Percentiles rank a stretch among this genome's conserved stretches.
These are phyloP conservation scores for Botrytis fabae DNA, from an alignment of 2,329 filamentous ascomycete species.

Conservation along the genomic window DNA sequence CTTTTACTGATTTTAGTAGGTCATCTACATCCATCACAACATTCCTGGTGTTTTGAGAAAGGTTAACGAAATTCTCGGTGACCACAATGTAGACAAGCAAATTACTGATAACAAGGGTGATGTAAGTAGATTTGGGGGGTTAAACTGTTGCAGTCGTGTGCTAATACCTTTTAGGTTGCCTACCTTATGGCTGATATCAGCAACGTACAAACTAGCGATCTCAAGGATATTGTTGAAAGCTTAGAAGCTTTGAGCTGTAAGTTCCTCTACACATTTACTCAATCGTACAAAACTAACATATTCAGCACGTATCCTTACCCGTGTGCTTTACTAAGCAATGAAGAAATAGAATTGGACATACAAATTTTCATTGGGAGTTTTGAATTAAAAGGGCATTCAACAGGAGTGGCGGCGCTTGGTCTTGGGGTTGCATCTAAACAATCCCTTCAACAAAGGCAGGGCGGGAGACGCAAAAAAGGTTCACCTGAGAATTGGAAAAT, in stretches of 20 bases:
- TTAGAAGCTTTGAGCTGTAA: constrained; percentile 79
- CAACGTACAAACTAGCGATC: constrained; percentile 74
- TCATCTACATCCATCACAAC: constrained; percentile 97
- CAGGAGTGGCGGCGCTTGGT: constrained; percentile 31
- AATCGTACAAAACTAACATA: constrained; percentile 16
- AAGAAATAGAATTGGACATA: constrained; percentile 16
- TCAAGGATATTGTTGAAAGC: constrained; percentile 81
- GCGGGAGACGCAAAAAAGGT: constrained; percentile 14
- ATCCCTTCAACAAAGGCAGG: constrained; percentile 33
- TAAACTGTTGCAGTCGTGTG: not conserved
- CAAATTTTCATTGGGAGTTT: constrained; percentile 16
- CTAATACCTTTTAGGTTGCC: constrained; percentile 59
- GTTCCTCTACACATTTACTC: constrained; percentile 36
- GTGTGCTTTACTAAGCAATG: constrained; percentile 42
- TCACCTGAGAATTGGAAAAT: not conserved
- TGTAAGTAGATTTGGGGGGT: constrained; percentile 48
- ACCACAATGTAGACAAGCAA: constrained; percentile 99
- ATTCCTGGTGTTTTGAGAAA: constrained; percentile 90
- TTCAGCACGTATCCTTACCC: constrained; percentile 43
- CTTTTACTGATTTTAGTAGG: constrained; percentile 45
- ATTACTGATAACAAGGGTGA: constrained; percentile 95
- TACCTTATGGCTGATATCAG: constrained; percentile 99
- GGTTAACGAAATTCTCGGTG: constrained; percentile 91
- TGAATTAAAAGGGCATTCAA: constrained; percentile 32
- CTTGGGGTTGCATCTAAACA: constrained; percentile 25